Conservation (phyloP, 805 yeast species). For the Blastobotrys peoriensis region DNA sequence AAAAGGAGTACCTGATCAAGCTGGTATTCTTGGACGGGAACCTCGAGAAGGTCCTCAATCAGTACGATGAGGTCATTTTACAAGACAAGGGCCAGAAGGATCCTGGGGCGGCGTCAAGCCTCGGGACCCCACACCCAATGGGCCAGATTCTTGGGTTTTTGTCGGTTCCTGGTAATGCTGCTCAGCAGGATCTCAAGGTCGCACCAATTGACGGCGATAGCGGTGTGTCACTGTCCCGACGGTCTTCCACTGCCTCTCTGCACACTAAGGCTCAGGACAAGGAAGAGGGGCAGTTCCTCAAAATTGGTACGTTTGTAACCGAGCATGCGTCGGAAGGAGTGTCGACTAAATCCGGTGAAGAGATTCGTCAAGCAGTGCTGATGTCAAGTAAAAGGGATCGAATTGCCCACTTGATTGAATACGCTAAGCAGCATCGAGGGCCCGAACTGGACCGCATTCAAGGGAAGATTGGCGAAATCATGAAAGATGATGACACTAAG, state of each 20-base stretch:
- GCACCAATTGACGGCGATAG: conserved; percentile 16
- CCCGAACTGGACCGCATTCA: conserved; percentile 14
- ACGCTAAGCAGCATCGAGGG: conserved; percentile 13
- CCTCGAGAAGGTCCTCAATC: conserved; percentile 45
- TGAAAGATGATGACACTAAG: not conserved
- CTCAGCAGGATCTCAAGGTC: conserved; percentile 20
- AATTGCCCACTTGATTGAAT: conserved; percentile 16
- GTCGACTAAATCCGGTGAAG: conserved; percentile 41
- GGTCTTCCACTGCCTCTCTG: conserved; percentile 29
- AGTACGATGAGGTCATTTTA: conserved; percentile 12
- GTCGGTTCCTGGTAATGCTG: not conserved
- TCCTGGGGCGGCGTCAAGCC: not conserved
- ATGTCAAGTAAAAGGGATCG: conserved; percentile 15
- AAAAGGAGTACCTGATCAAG: conserved; percentile 68
- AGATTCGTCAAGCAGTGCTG: conserved; percentile 37
- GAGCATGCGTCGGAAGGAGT: conserved; percentile 30
- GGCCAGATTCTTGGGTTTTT: not conserved
- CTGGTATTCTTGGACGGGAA: conserved; percentile 66
- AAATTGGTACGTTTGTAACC: conserved; percentile 76
- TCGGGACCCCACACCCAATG: not conserved
- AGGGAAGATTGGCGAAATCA: not conserved
- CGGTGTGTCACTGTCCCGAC: conserved; percentile 14
- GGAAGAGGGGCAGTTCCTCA: conserved; percentile 89
- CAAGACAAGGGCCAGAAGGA: not conserved
- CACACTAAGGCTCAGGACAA: conserved; percentile 75